A percentile compares a stretch with the other conserved stretches of the same genome.
These are phyloP conservation scores for Citrus inodora DNA, from an alignment of 345 rosid species.

Conservation along the genomic window DNA sequence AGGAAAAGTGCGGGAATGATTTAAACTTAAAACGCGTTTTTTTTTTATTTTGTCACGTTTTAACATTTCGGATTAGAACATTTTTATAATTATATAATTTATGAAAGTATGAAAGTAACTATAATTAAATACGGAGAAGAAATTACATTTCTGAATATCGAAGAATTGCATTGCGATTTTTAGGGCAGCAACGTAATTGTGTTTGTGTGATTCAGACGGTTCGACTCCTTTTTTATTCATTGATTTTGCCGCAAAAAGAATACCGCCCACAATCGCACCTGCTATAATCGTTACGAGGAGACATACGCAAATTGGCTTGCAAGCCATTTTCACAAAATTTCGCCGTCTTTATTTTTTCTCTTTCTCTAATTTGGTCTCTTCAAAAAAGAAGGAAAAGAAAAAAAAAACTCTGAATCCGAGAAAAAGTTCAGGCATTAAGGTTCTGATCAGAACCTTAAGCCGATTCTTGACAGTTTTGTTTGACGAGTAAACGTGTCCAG, in stretches of 20 bases:
- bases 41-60: too few species aligned
- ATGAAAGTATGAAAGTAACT: not conserved
- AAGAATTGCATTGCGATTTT: slow-evolving; percentile 74
- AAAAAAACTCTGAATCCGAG: not conserved
- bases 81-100: not conserved
- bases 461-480: not conserved
- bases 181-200: slow-evolving; percentile 74
- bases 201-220: slow-evolving; percentile 46
- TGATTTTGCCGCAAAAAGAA: slow-evolving; percentile 25
- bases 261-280: slow-evolving; percentile 44
- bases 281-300: slow-evolving; percentile 42
- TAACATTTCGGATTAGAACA: too few species aligned
- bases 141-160: slow-evolving; percentile 80
- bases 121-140: not conserved
- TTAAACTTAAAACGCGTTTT: too few species aligned
- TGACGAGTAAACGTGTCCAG: not conserved
- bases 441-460: not conserved
- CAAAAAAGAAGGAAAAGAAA: not conserved
- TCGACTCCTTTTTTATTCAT: slow-evolving; percentile 33
- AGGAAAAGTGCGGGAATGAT: too few species aligned
- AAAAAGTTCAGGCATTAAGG: slow-evolving; percentile 2
- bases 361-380: not conserved
- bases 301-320: slow-evolving; percentile 59
- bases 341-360: not conserved
- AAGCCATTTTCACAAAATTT: slow-evolving; percentile 39